Base-by-base conservation (phyloP, 1,284 basidiomycete genomes). In the Irpex sp. region DNA sequence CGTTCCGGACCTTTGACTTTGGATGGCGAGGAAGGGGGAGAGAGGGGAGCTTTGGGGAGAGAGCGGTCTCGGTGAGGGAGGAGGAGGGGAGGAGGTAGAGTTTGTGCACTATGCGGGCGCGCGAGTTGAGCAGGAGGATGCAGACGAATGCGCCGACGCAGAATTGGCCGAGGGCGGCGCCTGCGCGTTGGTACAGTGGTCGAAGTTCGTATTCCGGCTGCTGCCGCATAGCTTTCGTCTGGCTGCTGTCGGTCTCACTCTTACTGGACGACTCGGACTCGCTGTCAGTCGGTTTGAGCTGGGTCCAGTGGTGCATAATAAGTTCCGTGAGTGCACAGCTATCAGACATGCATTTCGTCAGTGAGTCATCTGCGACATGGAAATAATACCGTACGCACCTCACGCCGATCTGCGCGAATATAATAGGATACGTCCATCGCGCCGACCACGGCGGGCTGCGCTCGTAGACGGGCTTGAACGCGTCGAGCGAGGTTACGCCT, bases 251-350 rank as follows among this genome's bases (percentile, higher is more conserved):
- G 26, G 26, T 4, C 26, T 26, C 26, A 26, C 26, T 26, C 2
- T 2, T 26, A 26, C 26, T 26, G 2, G 26, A 26, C 3, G 26
- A 26, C 26, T 26, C 26, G 26, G 26, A 26, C 26, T 26, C 26
- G 26, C 4, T 4, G 26, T 44, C 40, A 44, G 54, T 19, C 3
- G 54, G 2, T 54, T 71, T 66, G 15, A 74, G 70, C n/a, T 64
- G 58, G 7, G 77, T 77, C 78, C 78, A 80, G 58, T 76, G 73
- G 60, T 73, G 73, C 71, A 76, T 76, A 3, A 74, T 73, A n/a
- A 79, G 67, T 60, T 80, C 78, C 49, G 73, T 72, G 52, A 74
- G 72, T 2, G 73, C 68, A 2, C 71, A 72, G 37, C 76, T 26
- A 26, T 3, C 21, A 26, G 21, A 3, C 21, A 26, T 77, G 57